phyloP scores from a whole-genome alignment of 352 stramenopile species.

The Phytophthora agathidicida region DNA sequence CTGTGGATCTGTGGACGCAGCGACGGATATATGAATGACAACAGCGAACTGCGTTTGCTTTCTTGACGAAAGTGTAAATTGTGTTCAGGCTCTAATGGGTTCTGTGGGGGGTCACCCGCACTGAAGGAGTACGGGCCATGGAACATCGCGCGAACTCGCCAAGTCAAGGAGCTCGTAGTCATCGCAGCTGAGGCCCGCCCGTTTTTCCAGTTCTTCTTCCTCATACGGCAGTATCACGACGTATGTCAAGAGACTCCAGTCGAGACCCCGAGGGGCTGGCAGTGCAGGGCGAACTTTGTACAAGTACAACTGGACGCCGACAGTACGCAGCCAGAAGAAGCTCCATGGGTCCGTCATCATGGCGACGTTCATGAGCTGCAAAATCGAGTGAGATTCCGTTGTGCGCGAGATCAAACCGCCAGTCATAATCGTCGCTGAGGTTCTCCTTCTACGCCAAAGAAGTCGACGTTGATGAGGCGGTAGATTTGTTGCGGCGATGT shows the following conservation, averaged over 20 bases:
- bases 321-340: slow-evolving; percentile 35
- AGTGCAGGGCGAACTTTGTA: slow-evolving; percentile 22
- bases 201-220: slow-evolving; percentile 32
- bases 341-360: slow-evolving; percentile 61
- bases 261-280: neutral
- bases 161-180: slow-evolving; percentile 31
- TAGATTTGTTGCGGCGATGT: neutral
- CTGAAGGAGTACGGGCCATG: slow-evolving; percentile 27
- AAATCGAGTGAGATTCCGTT: slow-evolving; percentile 19
- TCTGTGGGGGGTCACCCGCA: slow-evolving; percentile 19
- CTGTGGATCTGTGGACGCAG: too few relatives aligned
- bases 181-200: slow-evolving; percentile 21
- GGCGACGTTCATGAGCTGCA: slow-evolving; percentile 54
- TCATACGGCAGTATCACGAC: slow-evolving; percentile 40
- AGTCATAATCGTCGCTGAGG: neutral
- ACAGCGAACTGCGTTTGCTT: too few relatives aligned
- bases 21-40: too few relatives aligned
- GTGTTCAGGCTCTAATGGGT: too few relatives aligned
- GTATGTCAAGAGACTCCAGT: neutral
- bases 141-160: slow-evolving; percentile 25
- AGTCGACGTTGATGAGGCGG: neutral
- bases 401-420: slow-evolving; percentile 5
- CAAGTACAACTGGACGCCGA: slow-evolving; percentile 43
- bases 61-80: too few relatives aligned
- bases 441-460: slow-evolving; percentile 1